These are phyloP conservation scores for Pestalotiopsis sp. DNA, from an alignment of 2,329 filamentous ascomycete species.

Conservation along the genomic window DNA sequence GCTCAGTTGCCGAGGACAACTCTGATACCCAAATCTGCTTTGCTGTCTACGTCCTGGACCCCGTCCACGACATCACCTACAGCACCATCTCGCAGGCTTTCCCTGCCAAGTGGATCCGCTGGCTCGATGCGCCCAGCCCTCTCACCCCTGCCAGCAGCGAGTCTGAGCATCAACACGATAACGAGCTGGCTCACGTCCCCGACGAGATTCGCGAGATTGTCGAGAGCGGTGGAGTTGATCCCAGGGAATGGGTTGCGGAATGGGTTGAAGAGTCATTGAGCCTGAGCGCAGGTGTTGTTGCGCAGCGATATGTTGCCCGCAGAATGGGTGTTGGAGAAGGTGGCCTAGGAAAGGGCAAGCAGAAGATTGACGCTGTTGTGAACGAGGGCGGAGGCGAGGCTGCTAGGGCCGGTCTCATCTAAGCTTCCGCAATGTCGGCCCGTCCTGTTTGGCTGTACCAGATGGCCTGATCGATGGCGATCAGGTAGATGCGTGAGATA, in stretches of 20 bases:
- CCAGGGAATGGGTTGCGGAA: constrained; percentile 94
- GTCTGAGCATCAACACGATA: constrained; percentile 40
- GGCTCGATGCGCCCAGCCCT: constrained; percentile 79
- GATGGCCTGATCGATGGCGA: not conserved
- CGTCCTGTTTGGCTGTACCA: not conserved
- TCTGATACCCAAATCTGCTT: constrained; percentile 70
- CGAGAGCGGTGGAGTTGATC: constrained; percentile 75
- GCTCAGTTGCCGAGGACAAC: constrained; percentile 52
- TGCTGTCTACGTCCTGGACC: constrained; percentile 81
- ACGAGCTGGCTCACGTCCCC: constrained; percentile 58
- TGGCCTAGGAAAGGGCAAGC: constrained; percentile 63
- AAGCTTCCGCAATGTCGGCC: constrained; percentile 12
- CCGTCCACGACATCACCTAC: constrained; percentile 89
- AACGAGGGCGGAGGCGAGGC: constrained; percentile 62
- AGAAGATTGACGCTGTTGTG: constrained; percentile 57
- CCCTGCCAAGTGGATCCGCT: constrained; percentile 84
- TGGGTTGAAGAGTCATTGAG: constrained; percentile 91
- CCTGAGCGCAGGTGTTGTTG: constrained; percentile 80
- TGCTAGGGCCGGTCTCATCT: constrained; percentile 60
- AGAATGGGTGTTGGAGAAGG: constrained; percentile 96
- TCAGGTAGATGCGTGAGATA: not conserved
- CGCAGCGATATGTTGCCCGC: constrained; percentile 91
- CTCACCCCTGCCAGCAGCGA: constrained; percentile 57
- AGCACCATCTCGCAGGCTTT: constrained; percentile 80
- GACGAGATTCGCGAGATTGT: constrained; percentile 89